Evolutionary conservation across 2,329 filamentous ascomycete genomes (phyloP).

Genomic region (Fusarium austroafricanum): DNA sequence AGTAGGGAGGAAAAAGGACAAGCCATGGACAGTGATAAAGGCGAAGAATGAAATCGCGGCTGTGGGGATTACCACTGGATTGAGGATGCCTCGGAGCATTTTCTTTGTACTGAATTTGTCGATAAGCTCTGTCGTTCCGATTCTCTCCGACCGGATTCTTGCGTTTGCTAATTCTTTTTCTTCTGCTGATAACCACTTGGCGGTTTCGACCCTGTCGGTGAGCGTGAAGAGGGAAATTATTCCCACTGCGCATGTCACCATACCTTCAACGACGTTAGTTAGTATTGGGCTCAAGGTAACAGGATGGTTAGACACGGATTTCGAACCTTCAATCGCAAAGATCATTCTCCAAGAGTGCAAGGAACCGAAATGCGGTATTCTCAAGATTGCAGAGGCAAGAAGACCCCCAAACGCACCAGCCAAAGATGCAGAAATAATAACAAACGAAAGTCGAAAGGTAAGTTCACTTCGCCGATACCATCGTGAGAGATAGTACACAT

Average conservation of each 20-base stretch:
- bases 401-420: not conserved
- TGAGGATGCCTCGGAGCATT: not conserved
- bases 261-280: not conserved
- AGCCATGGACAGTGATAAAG: constrained; percentile 1
- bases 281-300: not conserved
- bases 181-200: not conserved
- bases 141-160: not conserved
- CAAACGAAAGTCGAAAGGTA: not conserved
- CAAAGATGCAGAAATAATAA: constrained; percentile 1
- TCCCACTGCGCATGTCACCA: not conserved
- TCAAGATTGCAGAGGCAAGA: not conserved
- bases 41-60: not conserved
- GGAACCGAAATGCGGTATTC: not conserved
- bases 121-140: not conserved
- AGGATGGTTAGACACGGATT: rapidly evolving
- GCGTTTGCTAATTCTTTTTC: not conserved
- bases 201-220: not conserved
- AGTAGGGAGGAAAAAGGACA: constrained; percentile 1
- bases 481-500: not conserved
- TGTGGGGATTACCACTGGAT: not conserved
- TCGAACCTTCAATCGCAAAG: not conserved
- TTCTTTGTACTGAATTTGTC: not conserved
- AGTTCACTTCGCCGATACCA: constrained; percentile 3
- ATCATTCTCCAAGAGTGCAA: constrained; percentile 4
- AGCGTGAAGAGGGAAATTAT: not conserved